phyloP scores from a whole-genome alignment of 2,329 filamentous ascomycete genomes.

The Penicillium concentricum region DNA sequence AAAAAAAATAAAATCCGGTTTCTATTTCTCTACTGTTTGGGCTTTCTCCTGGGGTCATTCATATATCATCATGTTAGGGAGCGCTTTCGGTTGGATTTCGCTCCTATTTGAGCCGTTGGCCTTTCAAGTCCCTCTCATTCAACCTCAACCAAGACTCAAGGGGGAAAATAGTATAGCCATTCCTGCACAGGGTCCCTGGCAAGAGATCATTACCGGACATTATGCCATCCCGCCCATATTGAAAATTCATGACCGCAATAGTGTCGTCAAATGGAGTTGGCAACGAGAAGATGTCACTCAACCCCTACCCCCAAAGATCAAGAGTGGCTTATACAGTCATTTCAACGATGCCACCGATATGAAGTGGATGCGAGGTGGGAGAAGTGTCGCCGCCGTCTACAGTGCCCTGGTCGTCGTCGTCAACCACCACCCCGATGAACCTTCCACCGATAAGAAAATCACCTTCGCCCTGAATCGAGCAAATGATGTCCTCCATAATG shows the following conservation, averaged over 20 bases:
- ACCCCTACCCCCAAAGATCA: conserved; percentile 13
- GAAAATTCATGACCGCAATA: conserved; percentile 17
- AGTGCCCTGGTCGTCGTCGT: conserved; percentile 22
- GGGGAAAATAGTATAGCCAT: background rate
- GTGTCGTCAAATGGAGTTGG: conserved; percentile 17
- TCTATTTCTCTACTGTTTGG: too few species aligned
- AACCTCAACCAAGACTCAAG: conserved; percentile 16
- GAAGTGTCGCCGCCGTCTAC: conserved; percentile 23
- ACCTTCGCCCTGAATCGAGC: conserved; percentile 25
- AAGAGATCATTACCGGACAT: conserved; percentile 20
- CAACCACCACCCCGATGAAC: conserved; percentile 25
- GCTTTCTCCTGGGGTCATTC: background rate
- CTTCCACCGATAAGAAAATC: conserved; percentile 23
- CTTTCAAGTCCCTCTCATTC: conserved; percentile 9
- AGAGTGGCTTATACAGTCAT: conserved; percentile 16
- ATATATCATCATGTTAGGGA: conserved; percentile 8
- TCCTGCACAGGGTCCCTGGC: conserved; percentile 2
- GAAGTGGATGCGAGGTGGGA: conserved; percentile 25
- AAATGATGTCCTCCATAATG: conserved; percentile 21
- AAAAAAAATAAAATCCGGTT: background rate
- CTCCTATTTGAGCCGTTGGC: conserved; percentile 13
- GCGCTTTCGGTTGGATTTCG: conserved; percentile 12
- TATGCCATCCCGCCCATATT: conserved; percentile 14
- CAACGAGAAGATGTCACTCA: conserved; percentile 21
- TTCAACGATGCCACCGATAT: conserved; percentile 28